Percentiles rank a stretch among this genome's conserved stretches.
Conservation (phyloP, 1,139 yeast genomes). For the Suhomyces kunorum region DNA sequence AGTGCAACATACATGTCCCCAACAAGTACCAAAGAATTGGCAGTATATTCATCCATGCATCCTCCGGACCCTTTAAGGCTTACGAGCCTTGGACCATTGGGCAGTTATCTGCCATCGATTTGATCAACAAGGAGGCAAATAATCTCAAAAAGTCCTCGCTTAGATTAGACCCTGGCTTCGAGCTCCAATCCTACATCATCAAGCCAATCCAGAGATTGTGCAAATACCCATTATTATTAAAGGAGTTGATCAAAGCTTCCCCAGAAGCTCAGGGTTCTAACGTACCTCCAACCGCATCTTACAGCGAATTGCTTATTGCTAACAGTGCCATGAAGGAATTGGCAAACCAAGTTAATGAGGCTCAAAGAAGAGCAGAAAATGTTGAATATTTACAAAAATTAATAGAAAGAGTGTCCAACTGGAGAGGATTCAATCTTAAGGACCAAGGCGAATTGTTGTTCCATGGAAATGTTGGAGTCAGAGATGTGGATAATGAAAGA, state of each 20-base stretch:
- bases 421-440: constrained; percentile 88
- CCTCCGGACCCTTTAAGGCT: constrained; percentile 74
- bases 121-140: constrained; percentile 64
- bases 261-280: constrained; percentile 35
- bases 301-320: constrained; percentile 71
- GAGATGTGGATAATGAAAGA: constrained; percentile 75
- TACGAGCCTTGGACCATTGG: constrained; percentile 91
- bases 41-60: constrained; percentile 78
- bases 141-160: constrained; percentile 58
- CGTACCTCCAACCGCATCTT: constrained; percentile 49
- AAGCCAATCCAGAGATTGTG: constrained; percentile 95
- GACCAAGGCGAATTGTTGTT: constrained; percentile 85
- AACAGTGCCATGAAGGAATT: constrained; percentile 60
- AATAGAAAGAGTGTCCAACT: constrained; percentile 73
- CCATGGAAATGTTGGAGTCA: constrained; percentile 77
- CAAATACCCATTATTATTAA: constrained; percentile 83
- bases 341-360: constrained; percentile 89
- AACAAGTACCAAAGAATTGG: constrained; percentile 83
- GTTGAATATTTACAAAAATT: constrained; percentile 68
- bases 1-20: constrained; percentile 79
- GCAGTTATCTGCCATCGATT: constrained; percentile 82
- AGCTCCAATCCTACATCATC: constrained; percentile 82
- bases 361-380: constrained; percentile 91
- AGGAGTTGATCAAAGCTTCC: constrained; percentile 70
- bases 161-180: constrained; percentile 82